phyloP scores from a whole-genome alignment of 371 early-diverging fungal genomes.

The Cokeromyces recurvatus region DNA sequence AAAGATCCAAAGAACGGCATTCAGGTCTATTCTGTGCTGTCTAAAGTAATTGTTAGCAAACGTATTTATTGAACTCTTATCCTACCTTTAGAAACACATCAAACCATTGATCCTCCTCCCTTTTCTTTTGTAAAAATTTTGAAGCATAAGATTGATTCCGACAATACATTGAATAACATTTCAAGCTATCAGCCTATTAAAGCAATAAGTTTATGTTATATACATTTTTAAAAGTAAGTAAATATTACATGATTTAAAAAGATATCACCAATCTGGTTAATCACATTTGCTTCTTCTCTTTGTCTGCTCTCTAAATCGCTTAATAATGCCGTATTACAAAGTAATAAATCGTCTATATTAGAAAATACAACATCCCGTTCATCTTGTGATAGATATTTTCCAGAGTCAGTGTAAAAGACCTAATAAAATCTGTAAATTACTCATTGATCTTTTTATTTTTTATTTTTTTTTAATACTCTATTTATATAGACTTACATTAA shows the following conservation, averaged over 20 bases:
- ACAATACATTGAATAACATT: constrained; percentile 64
- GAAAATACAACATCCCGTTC: constrained; percentile 49
- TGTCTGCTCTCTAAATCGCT: constrained; percentile 65
- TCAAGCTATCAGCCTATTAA: constrained; percentile 46
- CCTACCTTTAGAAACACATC: constrained; percentile 63
- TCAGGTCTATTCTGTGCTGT: constrained; percentile 58
- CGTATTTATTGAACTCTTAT: not conserved
- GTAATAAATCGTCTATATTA: constrained; percentile 68
- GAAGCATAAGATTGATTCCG: constrained; percentile 62
- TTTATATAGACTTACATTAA: constrained; percentile 50
- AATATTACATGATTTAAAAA: constrained; percentile 53
- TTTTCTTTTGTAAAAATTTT: constrained; percentile 58
- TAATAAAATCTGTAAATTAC: too few species aligned
- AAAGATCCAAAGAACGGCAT: constrained; percentile 79
- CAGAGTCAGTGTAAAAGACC: constrained; percentile 50
- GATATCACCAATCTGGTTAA: constrained; percentile 56
- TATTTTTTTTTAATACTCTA: not conserved
- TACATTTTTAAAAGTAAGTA: not conserved
- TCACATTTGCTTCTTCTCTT: constrained; percentile 44
- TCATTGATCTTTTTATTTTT: not conserved
- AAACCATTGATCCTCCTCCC: constrained; percentile 49
- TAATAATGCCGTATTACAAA: constrained; percentile 67
- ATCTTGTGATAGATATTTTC: constrained; percentile 33
- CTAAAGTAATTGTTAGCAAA: constrained; percentile 11
- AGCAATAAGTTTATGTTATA: not conserved